Percentiles rank a stretch among this genome's conserved stretches.
Conservation (phyloP, 139 green algal species). For the Helicosporidium sp. region DNA sequence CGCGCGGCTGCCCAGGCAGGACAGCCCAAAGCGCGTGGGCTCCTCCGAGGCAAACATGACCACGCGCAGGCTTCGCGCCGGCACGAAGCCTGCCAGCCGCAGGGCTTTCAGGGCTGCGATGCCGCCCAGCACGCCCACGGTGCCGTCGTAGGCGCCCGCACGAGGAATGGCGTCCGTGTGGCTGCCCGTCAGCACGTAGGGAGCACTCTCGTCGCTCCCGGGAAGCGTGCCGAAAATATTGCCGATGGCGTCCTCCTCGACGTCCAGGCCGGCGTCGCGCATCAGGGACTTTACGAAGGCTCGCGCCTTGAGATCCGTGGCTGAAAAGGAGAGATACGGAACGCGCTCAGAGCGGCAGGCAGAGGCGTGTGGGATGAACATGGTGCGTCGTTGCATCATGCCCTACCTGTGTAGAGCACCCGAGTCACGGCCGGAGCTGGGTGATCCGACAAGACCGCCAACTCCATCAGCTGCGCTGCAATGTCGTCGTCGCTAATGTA, state of each 20-base stretch:
- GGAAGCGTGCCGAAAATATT: slow-evolving; percentile 72
- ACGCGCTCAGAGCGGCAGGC: background rate
- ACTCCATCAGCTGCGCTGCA: slow-evolving; percentile 53
- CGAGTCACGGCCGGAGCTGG: slow-evolving; percentile 72
- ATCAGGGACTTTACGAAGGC: slow-evolving; percentile 70
- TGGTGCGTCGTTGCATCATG: background rate
- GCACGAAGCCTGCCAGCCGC: slow-evolving; percentile 48
- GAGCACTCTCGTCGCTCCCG: slow-evolving; percentile 24
- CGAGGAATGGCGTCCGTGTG: slow-evolving; percentile 85
- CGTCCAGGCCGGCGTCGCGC: slow-evolving; percentile 31
- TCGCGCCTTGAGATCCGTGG: slow-evolving; percentile 50
- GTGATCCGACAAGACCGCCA: slow-evolving; percentile 58
- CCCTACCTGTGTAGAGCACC: slow-evolving; percentile 60
- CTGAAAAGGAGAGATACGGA: background rate
- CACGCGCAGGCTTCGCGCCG: slow-evolving; percentile 47
- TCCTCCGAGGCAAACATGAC: slow-evolving; percentile 96
- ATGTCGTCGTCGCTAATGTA: too few species aligned
- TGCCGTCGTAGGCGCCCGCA: slow-evolving; percentile 77
- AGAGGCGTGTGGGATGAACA: background rate
- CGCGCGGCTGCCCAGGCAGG: slow-evolving; percentile 61
- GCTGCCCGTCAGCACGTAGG: slow-evolving; percentile 57
- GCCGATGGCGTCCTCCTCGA: slow-evolving; percentile 69
- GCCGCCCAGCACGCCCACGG: slow-evolving; percentile 66
- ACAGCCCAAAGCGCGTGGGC: slow-evolving; percentile 76
- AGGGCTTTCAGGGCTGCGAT: slow-evolving; percentile 69